These are phyloP conservation scores for Fusarium sp. DNA, from an alignment of 2,329 filamentous ascomycete genomes.

Conservation along the genomic window DNA sequence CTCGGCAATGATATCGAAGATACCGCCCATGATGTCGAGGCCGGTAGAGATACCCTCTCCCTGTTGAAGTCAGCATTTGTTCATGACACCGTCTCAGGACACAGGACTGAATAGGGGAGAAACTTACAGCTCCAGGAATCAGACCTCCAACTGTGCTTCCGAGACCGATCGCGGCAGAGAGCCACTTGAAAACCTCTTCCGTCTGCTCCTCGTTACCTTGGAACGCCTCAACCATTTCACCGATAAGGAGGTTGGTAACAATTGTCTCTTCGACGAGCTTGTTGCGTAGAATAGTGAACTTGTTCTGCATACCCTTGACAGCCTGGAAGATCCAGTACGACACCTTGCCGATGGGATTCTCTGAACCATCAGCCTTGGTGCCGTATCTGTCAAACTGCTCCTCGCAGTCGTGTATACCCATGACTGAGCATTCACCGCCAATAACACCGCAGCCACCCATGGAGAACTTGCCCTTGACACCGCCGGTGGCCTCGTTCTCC, in stretches of 20 bases:
- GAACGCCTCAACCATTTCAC: slow-evolving; percentile 12
- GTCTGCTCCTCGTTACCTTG: neutral
- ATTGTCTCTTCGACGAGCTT: neutral
- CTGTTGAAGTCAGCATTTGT: neutral
- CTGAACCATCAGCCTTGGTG: neutral
- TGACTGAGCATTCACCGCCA: neutral
- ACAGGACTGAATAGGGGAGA: rapidly evolving
- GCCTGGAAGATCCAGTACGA: slow-evolving; percentile 33
- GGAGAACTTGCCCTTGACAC: neutral
- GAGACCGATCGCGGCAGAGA: slow-evolving; percentile 1
- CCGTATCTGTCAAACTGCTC: slow-evolving; percentile 17
- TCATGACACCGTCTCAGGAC: neutral
- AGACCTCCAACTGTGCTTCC: slow-evolving; percentile 5
- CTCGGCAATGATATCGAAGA: slow-evolving; percentile 1
- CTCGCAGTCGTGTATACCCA: neutral
- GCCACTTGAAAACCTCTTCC: slow-evolving; percentile 5
- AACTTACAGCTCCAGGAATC: neutral
- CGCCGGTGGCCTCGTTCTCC: neutral
- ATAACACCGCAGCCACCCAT: neutral
- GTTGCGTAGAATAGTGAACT: neutral
- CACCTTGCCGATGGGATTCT: neutral
- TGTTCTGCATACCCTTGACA: slow-evolving; percentile 15
- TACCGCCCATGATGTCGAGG: neutral
- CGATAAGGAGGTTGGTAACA: neutral
- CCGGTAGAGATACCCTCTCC: neutral